Evolutionary conservation across 805 yeast species (phyloP), one percentile per base, ranked within the genome.

Genomic region (Wickerhamomyces bovis): DNA sequence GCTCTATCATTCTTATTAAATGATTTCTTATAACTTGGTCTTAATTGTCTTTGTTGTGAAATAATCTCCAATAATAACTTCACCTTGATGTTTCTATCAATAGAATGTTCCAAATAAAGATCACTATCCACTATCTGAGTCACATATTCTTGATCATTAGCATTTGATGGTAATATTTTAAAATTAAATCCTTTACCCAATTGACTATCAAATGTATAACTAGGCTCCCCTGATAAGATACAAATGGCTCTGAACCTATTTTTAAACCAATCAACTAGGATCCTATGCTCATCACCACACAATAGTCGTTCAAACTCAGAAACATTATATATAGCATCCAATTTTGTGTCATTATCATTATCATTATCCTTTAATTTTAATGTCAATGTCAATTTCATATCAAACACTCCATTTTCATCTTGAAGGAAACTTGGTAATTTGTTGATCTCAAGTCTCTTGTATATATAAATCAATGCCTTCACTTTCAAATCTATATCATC

Each of bases 211-310:
- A 55, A 58, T 44, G 57, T 44, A 23, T 50, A 54, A 22, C 57
- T 66, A 3, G 89, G 87, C 9, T 50, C 47, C 22, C 67, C 78
- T 4, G 80, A 66, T 20, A 84, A 61, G 4, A 84, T 70, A 53
- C 85, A 74, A 56, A 77, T 61, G 1, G 85, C 68, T 45, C 92
- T 67, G 61, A 81, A 83, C 62, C 78, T 77, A 67, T 84, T 84
- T 57, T 81, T 82, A 41, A 70, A 59, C 73, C 80, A 84, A 58
- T 84, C 90, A 18, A 81, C 72, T 46, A 82, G 66, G 12, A 84
- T 79, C 22, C 89, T 68, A 58, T 83, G 81, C 46, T 81, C 82
- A 60, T 83, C 87, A 13, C 64, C 51, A n/a, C 69, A 46, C 39
- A 83, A 50, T 8, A 64, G 52, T 10, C 56, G 50, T 42, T 70